Percentiles rank a stretch among this genome's conserved stretches.
Conservation (phyloP, 163 green algal genomes). For the Scenedesmus sp. region DNA sequence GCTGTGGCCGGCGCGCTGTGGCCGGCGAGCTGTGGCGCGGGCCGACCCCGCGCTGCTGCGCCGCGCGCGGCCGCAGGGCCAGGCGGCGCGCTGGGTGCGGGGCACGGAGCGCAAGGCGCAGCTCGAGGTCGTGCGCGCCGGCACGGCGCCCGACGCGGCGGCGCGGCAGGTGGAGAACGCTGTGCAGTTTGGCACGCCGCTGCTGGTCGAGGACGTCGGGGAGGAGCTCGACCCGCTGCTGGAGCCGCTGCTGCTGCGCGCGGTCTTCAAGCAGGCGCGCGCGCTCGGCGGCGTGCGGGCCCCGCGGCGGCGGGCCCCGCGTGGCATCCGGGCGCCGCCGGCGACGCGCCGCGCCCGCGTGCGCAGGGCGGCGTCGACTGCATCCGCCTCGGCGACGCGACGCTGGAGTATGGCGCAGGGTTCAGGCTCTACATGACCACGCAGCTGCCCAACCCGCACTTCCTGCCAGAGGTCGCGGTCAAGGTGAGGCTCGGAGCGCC, state of each 20-base stretch:
- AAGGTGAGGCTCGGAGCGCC: too few relatives aligned
- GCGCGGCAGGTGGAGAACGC: conserved; percentile 83
- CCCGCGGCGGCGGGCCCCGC: too few relatives aligned
- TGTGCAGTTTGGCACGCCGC: conserved; percentile 73
- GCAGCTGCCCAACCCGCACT: conserved; percentile 84
- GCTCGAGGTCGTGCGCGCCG: conserved; percentile 78
- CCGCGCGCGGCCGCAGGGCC: conserved; percentile 62
- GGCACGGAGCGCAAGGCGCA: conserved; percentile 70
- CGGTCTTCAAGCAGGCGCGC: conserved; percentile 70
- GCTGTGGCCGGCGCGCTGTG: conserved; percentile 65
- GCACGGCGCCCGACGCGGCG: conserved; percentile 57
- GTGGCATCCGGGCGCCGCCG: too few relatives aligned
- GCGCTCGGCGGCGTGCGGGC: too few relatives aligned
- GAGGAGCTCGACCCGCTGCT: conserved; percentile 80
- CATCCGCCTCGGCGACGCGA: conserved; percentile 80
- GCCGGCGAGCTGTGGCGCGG: background rate
- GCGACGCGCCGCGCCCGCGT: too few relatives aligned
- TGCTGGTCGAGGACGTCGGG: conserved; percentile 73
- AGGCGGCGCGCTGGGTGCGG: conserved; percentile 76
- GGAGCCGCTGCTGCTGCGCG: conserved; percentile 79
- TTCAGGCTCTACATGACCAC: conserved; percentile 91
- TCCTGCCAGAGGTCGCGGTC: conserved; percentile 81
- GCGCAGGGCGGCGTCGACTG: conserved; percentile 67
- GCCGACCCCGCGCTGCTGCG: background rate
- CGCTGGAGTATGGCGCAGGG: conserved; percentile 75